Percentiles rank a stretch among this genome's conserved stretches.
These are phyloP conservation scores for Nemania serpens DNA, from an alignment of 2,329 filamentous ascomycete genomes.

Conservation along the genomic window DNA sequence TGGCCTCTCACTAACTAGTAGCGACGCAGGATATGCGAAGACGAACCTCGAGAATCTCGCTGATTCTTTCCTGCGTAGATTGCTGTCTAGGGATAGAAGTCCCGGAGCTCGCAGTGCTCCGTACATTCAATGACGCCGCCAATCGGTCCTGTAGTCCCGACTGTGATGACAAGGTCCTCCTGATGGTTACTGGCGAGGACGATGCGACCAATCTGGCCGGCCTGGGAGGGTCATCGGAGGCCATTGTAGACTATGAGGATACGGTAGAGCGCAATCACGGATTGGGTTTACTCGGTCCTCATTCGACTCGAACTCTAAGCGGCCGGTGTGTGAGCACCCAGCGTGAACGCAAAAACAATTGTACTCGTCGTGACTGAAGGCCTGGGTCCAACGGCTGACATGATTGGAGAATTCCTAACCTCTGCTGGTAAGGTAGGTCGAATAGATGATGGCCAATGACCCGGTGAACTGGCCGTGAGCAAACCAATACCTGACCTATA, in stretches of 20 bases:
- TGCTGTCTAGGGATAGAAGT: constrained; percentile 30
- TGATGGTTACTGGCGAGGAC: constrained; percentile 4
- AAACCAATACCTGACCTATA: too few relatives aligned
- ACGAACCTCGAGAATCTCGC: constrained; percentile 54
- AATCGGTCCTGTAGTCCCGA: constrained; percentile 16
- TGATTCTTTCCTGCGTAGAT: constrained; percentile 49
- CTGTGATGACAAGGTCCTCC: constrained; percentile 28
- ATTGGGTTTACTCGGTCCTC: not conserved
- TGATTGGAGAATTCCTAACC: too few relatives aligned
- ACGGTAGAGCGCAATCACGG: not conserved
- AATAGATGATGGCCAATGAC: too few relatives aligned
- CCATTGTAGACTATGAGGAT: constrained; percentile 5
- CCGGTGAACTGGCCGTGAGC: too few relatives aligned
- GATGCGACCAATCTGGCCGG: not conserved
- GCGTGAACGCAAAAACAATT: not conserved
- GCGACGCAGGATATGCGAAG: not conserved
- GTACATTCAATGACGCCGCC: constrained; percentile 7
- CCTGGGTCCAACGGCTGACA: too few relatives aligned
- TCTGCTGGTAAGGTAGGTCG: too few relatives aligned
- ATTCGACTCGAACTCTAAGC: not conserved
- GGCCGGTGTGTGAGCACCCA: not conserved
- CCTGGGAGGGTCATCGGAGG: constrained; percentile 13
- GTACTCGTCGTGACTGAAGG: not conserved
- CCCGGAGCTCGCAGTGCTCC: constrained; percentile 12
- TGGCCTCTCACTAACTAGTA: not conserved